Evolutionary conservation across 768 basidiomycete genomes (phyloP), one percentile per base, ranked within the genome.

Genomic region (Suillus luteus): DNA sequence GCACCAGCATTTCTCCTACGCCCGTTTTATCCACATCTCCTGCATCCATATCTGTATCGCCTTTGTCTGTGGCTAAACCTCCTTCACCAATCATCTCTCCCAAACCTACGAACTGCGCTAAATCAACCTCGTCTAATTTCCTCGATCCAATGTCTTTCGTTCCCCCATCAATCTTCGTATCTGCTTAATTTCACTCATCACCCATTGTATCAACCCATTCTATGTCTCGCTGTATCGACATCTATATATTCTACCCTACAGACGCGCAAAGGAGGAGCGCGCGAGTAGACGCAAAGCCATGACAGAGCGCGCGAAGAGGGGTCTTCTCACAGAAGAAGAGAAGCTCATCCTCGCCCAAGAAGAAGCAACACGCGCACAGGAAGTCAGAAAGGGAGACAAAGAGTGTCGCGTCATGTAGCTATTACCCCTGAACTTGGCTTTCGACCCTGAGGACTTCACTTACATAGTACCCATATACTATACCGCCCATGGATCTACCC

Each of bases 221-320:
- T 40, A 35, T 66, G 57, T 63, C 55, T 70, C 65, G 69, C 64
- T 64, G 68, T 70, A 57, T 61, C 70, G 65, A 64, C 65, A 62
- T 43, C 62, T 43, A 19, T 57, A 67, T 66, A 66, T 31, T 19
- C 37, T 57, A 46, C 1, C 27, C 27, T 10, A 37, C 71, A 92
- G 91, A 68, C 89, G 91, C 24, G 90, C 90, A 48, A 87, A 80
- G 76, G 87, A 86, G 14, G 92, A 94, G 76, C 81, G 84, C 70
- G 87, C 87, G 71, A 92, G 90, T 68, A 81, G 81, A 38, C 55
- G 8, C 9, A 57, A 57, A 38, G 55, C 55, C 71, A 73, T 85
- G 65, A 86, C 15, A 57, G 55, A 57, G 8, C 55, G 55, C 10
- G 38, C 55, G 2, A 57, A 57, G 5, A 38, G 55, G 9, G 55